Percentiles rank a stretch among this genome's conserved stretches.
Conservation (phyloP, 176 grass and related monocot species). For the Zea mays region Zm-B73-REFERENCE-NAM-5.0 NC_050100.1:125790501-125791000, state of each 20-base stretch:
- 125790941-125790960: neutral
- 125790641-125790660: neutral
- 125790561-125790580: neutral
- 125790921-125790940: neutral
- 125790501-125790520: neutral
- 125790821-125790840: slow-evolving; percentile 82
- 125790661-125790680: neutral
- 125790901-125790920: neutral
- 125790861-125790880: slow-evolving; percentile 90
- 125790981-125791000: neutral
- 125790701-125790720: slow-evolving; percentile 29
- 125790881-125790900: slow-evolving; percentile 28
- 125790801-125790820: slow-evolving; percentile 93
- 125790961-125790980: neutral
- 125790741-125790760: slow-evolving; percentile 98
- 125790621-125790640: neutral
- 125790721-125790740: slow-evolving; percentile 69
- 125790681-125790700: neutral
- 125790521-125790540: neutral
- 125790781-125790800: slow-evolving; percentile 94
- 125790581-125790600: neutral
- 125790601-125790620: neutral
- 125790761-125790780: slow-evolving; percentile 88
- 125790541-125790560: neutral
- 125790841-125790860: slow-evolving; percentile 95